A percentile compares a stretch with the other conserved stretches of the same genome.
These are phyloP conservation scores for Fusarium oligoseptatum DNA, from an alignment of 2,329 filamentous ascomycete species.

Conservation along the genomic window DNA sequence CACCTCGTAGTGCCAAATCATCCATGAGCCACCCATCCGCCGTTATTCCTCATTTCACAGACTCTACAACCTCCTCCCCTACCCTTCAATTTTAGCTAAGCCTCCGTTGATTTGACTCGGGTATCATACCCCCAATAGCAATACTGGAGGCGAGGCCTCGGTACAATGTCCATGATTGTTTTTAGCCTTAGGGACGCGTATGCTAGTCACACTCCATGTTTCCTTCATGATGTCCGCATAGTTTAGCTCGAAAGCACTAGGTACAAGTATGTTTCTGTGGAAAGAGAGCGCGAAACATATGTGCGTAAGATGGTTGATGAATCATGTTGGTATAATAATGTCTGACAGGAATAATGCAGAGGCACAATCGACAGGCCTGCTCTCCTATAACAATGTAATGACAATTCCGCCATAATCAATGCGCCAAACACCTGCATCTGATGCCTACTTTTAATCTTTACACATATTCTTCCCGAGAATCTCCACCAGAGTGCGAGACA, in stretches of 20 bases:
- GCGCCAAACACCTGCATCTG: conserved; percentile 31
- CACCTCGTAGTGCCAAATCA: too few species aligned
- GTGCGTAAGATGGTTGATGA: not conserved
- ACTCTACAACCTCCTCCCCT: too few species aligned
- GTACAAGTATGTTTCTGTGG: not conserved
- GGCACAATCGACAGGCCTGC: not conserved
- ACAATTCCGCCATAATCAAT: conserved; percentile 16
- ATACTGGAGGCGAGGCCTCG: not conserved
- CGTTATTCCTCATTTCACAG: too few species aligned
- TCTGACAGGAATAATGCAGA: not conserved
- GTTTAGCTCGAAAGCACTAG: not conserved
- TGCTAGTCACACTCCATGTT: not conserved
- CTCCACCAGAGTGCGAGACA: conserved; percentile 36
- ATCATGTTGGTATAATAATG: not conserved
- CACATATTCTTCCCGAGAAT: conserved; percentile 34
- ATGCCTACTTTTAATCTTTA: conserved; percentile 16
- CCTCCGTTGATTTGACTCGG: not conserved
- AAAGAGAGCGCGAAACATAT: not conserved
- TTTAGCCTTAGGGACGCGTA: not conserved
- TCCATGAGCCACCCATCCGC: too few species aligned
- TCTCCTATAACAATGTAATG: conserved; percentile 23
- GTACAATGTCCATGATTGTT: not conserved
- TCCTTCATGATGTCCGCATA: not conserved
- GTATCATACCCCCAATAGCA: not conserved
- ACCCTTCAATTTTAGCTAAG: not conserved